Percentiles rank a stretch among this genome's conserved stretches.
Evolutionary conservation across 169 alveolate species (phyloP).

Genomic region (Plasmodium malariae): DNA sequence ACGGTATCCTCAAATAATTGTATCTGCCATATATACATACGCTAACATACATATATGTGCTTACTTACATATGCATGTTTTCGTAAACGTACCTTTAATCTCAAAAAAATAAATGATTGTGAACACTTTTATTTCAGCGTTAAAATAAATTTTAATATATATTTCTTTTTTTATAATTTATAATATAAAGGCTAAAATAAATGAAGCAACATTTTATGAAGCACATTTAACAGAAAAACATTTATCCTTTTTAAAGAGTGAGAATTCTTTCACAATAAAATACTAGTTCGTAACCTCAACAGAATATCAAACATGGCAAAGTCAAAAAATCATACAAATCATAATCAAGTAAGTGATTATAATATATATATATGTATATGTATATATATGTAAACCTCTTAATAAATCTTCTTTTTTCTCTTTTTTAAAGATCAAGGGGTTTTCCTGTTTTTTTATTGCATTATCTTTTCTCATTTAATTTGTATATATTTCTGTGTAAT

Average conservation of each 20-base stretch:
- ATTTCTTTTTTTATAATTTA: too few species aligned
- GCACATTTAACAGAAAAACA: too few species aligned
- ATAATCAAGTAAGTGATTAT: constrained; percentile 85
- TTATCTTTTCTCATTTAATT: neutral
- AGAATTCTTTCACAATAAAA: neutral
- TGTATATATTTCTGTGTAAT: neutral
- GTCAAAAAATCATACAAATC: constrained; percentile 90
- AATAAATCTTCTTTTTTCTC: neutral
- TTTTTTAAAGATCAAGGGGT: neutral
- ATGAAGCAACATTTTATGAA: too few species aligned
- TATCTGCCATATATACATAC: neutral
- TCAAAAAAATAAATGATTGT: too few species aligned
- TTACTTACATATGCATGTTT: neutral
- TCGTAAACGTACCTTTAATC: too few species aligned
- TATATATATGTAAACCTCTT: neutral
- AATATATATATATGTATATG: neutral
- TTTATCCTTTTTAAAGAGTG: too few species aligned
- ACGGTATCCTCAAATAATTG: constrained; percentile 16
- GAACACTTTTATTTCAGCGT: too few species aligned
- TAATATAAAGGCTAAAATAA: too few species aligned
- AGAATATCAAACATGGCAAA: constrained; percentile 82
- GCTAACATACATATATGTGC: neutral
- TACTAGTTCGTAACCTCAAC: neutral
- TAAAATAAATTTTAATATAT: too few species aligned
- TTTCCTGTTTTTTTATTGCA: neutral